Evolutionary conservation across 1,139 yeast genomes (phyloP).

Genomic region (Suhomyces anneliseae): DNA sequence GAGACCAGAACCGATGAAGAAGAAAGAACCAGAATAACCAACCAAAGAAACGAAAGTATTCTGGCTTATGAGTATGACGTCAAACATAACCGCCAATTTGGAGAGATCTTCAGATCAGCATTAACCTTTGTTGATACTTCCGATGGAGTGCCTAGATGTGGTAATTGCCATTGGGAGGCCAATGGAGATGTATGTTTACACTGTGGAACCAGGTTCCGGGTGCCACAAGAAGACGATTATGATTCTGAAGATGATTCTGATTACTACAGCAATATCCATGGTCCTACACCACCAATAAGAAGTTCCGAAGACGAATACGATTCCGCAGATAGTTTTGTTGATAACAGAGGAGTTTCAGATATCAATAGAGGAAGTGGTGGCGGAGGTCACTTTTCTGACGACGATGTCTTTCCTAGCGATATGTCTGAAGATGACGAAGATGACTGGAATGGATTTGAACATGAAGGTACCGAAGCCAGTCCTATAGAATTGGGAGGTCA

Average conservation of each 20-base stretch:
- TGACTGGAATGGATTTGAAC: slow-evolving; percentile 17
- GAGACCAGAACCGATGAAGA: slow-evolving; percentile 23
- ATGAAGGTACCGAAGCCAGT: slow-evolving; percentile 4
- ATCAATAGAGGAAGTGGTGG: slow-evolving; percentile 13
- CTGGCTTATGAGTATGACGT: slow-evolving; percentile 41
- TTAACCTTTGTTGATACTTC: slow-evolving; percentile 57
- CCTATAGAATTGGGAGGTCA: slow-evolving; percentile 14
- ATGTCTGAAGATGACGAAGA: slow-evolving; percentile 8
- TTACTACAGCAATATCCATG: slow-evolving; percentile 12
- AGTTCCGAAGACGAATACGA: slow-evolving; percentile 19
- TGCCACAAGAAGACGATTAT: slow-evolving; percentile 28
- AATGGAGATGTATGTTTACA: slow-evolving; percentile 55
- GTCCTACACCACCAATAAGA: background rate
- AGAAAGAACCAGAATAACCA: slow-evolving; percentile 20
- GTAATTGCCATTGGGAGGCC: slow-evolving; percentile 83
- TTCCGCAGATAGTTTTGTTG: slow-evolving; percentile 26
- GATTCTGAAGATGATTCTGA: slow-evolving; percentile 33
- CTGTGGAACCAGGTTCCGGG: slow-evolving; percentile 48
- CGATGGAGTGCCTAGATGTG: slow-evolving; percentile 80
- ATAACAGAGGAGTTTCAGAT: slow-evolving; percentile 18
- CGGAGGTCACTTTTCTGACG: slow-evolving; percentile 3
- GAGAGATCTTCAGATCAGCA: slow-evolving; percentile 50
- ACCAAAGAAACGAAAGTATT: slow-evolving; percentile 26
- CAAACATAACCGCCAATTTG: slow-evolving; percentile 40
- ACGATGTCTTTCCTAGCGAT: slow-evolving; percentile 12